A percentile compares a stretch with the other conserved stretches of the same genome.
These are phyloP conservation scores for Ajuga chamaepitys DNA, from an alignment of 257 asterid genomes.

Conservation along the genomic window DNA sequence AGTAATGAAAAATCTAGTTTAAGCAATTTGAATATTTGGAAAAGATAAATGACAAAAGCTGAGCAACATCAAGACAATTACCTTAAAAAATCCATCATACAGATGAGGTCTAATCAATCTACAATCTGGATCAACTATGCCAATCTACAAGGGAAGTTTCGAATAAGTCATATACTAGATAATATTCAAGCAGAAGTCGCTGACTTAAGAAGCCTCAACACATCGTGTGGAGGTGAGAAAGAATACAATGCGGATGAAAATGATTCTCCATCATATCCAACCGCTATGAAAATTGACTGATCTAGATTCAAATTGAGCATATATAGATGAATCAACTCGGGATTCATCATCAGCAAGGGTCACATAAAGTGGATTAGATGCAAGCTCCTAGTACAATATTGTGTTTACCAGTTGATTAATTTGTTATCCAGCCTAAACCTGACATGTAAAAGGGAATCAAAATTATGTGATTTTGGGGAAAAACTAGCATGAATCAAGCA, in stretches of 20 bases:
- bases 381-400: slow-evolving; percentile 33
- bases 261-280: too few relatives aligned
- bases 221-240: slow-evolving; percentile 51
- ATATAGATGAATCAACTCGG: slow-evolving; percentile 7
- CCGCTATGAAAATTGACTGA: slow-evolving; percentile 48
- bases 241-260: slow-evolving; percentile 40
- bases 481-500: too few relatives aligned
- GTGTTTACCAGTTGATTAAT: slow-evolving; percentile 32
- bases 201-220: slow-evolving; percentile 40
- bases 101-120: too few relatives aligned
- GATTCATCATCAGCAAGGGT: slow-evolving; percentile 19
- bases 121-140: too few relatives aligned
- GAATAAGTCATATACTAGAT: too few relatives aligned
- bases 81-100: too few relatives aligned
- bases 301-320: slow-evolving; percentile 21
- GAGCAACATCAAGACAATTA: too few relatives aligned
- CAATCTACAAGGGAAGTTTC: too few relatives aligned
- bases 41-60: too few relatives aligned
- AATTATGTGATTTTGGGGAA: background rate
- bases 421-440: slow-evolving; percentile 44
- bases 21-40: too few relatives aligned
- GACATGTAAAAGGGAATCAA: too few relatives aligned
- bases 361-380: slow-evolving; percentile 17
- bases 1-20: too few relatives aligned
- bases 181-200: slow-evolving; percentile 44